Base-by-base conservation (phyloP, 768 basidiomycete species). In the Termitomyces heimii region DNA sequence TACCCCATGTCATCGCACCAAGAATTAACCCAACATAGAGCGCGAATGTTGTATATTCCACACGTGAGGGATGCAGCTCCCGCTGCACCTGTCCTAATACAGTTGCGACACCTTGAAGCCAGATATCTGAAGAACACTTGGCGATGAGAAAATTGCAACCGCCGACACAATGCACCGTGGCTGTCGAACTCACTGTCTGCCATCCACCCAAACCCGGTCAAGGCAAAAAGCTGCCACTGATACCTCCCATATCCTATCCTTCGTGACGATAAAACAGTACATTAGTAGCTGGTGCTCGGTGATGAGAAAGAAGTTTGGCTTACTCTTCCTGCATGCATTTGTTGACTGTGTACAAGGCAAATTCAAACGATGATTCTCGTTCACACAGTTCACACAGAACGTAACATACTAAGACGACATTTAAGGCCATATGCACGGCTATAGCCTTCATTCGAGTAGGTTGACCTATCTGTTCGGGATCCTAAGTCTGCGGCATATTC, bases 171-270 rank as follows among this genome's bases (percentile, higher is more conserved):
- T 43, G 5, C 4, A 43, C 3, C 42, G 8, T 43, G 22, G 12
- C 5, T 24, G 22, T 24, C 24, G 42, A 5, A 66, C 75, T 60
- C 42, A 81, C 78, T 78, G 62, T 80, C 80, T 52, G 76, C 77
- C 45, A 76, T 60, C 78, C 80, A 80, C 54, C 79, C 78, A 5
- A 80, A 64, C 53, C 78, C 79, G 48, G 75, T 70, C 16, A 81
- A 67, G 24, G 71, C 20, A 63, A 81, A 80, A 37, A 81, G 71
- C 61, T 80, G 75, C 54, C 70, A 66, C 54, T 81, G 80, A 67
- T 81, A 81, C 42, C 70, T 72, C 16, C 80, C 80, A 44, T 77
- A 81, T 49, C 80, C 78, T 45, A 81, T 78, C 58, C 78, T 79
- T 62, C 0, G 47, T 14, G 31, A 9, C 20, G 31, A 14, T 9